Percentiles rank a stretch among this genome's conserved stretches.
These are phyloP conservation scores for Cercospora sp. DNA, from an alignment of 2,329 filamentous ascomycete species.

Conservation along the genomic window DNA sequence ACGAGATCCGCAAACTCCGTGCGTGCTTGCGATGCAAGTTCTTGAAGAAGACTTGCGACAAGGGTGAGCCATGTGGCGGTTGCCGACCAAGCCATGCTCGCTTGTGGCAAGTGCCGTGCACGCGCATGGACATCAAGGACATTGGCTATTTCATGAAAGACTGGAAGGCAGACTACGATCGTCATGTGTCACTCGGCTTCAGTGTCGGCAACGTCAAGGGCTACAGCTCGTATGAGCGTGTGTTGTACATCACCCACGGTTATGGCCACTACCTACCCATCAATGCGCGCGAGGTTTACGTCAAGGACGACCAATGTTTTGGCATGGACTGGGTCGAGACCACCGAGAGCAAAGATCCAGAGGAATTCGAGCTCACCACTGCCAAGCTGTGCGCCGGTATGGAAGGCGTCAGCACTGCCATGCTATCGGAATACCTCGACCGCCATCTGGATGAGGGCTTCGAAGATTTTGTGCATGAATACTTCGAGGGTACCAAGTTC, in stretches of 20 bases:
- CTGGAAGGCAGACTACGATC: slow-evolving; percentile 96
- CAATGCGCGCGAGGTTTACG: slow-evolving; percentile 89
- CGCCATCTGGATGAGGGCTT: slow-evolving; percentile 91
- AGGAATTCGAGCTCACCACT: slow-evolving; percentile 81
- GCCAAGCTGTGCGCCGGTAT: slow-evolving; percentile 85
- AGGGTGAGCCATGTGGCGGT: slow-evolving; percentile 91
- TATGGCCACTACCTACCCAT: slow-evolving; percentile 92
- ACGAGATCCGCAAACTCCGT: slow-evolving; percentile 91
- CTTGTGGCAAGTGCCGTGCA: slow-evolving; percentile 96
- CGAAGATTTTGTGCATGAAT: slow-evolving; percentile 90
- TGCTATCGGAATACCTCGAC: slow-evolving; percentile 89
- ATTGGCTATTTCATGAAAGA: slow-evolving; percentile 99
- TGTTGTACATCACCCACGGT: slow-evolving; percentile 92
- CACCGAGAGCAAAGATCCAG: slow-evolving; percentile 63
- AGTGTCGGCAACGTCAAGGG: slow-evolving; percentile 96
- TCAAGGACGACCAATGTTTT: slow-evolving; percentile 89
- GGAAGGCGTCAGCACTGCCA: slow-evolving; percentile 77
- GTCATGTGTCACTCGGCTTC: slow-evolving; percentile 81
- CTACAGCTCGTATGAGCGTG: slow-evolving; percentile 61
- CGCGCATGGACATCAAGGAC: slow-evolving; percentile 97
- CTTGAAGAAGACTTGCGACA: slow-evolving; percentile 98
- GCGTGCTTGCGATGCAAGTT: slow-evolving; percentile 97
- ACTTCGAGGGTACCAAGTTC: slow-evolving; percentile 94
- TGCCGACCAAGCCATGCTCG: slow-evolving; percentile 95
- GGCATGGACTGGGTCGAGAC: slow-evolving; percentile 91